Evolutionary conservation across 2,329 filamentous ascomycete species (phyloP), one percentile per base, ranked within the genome.

Genomic region (Fusarium acutatum): DNA sequence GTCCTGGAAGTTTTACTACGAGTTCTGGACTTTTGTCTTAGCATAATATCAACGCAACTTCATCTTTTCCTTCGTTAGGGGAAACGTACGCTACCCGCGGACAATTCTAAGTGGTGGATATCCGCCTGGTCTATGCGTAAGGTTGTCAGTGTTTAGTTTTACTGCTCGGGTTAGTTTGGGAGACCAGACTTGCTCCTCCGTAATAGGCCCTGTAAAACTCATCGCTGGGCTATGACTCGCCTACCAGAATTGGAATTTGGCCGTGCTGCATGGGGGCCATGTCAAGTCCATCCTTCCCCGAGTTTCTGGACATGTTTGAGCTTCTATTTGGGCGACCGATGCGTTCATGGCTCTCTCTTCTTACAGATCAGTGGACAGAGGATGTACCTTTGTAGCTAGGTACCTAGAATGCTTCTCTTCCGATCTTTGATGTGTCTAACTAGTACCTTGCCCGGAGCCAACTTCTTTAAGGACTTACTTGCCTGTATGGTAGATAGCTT

Each of bases 31-130:
- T 50, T 35, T 32, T 40, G 20, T 22, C 13, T 22, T n/a, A 12
- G 17, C 28, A 18, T 34, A 24, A 9, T 22, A 50, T 50, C 30
- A 34, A 50, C 50, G 13, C 20, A 54, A 53, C 34, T 40, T 38
- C 20, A 37, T 54, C 34, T n/a, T 40, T 52, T 52, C n/a, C 34
- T 40, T 38, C 24, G 24, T 54, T 38, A 7, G 20, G 26, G 10
- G 50, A 17, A 34, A 50, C 17, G 30, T 18, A 54, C 65, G 22
- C 49, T 57, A 24, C n/a, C 54, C 18, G 49, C 38, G 24, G 40
- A 37, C 28, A 50, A 40, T 63, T 71, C 46, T 67, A 35, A 61
- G 22, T 64, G 70, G 70, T 64, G 62, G 59, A 52, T 52, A 72
- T 56, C 34, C 37, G 15, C 44, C 30, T 68, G 58, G 62, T 17